A percentile compares a stretch with the other conserved stretches of the same genome.
Conservation (phyloP, 169 alveolate genomes). For the Theileria parva region DNA sequence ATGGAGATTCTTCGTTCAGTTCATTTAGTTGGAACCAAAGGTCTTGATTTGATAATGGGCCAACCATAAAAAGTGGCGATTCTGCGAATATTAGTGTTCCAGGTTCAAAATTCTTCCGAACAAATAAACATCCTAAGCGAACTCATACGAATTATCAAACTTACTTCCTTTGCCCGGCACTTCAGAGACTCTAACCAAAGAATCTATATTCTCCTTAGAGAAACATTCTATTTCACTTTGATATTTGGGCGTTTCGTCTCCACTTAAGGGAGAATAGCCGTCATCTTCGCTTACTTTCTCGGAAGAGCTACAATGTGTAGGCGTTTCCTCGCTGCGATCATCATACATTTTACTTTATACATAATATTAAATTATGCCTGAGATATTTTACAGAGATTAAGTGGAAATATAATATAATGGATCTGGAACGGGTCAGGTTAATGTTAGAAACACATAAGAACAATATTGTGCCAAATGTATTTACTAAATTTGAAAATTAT, state of each 20-base stretch:
- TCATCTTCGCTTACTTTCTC: not conserved
- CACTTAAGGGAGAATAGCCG: not conserved
- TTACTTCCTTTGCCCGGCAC: conserved; percentile 80
- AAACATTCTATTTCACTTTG: conserved; percentile 29
- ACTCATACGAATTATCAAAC: not conserved
- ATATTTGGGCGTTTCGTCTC: conserved; percentile 7
- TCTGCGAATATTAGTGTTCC: conserved; percentile 80
- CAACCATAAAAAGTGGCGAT: conserved; percentile 76
- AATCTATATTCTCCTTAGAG: conserved; percentile 58
- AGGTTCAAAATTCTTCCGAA: conserved; percentile 72
- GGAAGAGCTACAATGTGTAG: conserved; percentile 10
- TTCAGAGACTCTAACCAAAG: conserved; percentile 72
- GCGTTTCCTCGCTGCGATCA: conserved; percentile 5
- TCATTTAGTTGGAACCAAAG: conserved; percentile 67
- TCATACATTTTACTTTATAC: not conserved
- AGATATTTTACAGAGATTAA: not conserved
- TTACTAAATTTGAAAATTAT: not conserved
- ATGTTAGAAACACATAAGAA: not conserved
- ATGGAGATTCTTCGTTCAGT: conserved; percentile 58
- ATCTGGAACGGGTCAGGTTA: not conserved
- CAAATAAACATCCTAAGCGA: conserved; percentile 73
- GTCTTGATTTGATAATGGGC: conserved; percentile 72
- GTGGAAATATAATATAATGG: not conserved
- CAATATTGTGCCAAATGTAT: not conserved
- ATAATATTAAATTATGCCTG: not conserved